Percentiles rank a stretch among this genome's conserved stretches.
Conservation (phyloP, 2,329 filamentous ascomycete species). For the Cytospora piceae region DNA sequence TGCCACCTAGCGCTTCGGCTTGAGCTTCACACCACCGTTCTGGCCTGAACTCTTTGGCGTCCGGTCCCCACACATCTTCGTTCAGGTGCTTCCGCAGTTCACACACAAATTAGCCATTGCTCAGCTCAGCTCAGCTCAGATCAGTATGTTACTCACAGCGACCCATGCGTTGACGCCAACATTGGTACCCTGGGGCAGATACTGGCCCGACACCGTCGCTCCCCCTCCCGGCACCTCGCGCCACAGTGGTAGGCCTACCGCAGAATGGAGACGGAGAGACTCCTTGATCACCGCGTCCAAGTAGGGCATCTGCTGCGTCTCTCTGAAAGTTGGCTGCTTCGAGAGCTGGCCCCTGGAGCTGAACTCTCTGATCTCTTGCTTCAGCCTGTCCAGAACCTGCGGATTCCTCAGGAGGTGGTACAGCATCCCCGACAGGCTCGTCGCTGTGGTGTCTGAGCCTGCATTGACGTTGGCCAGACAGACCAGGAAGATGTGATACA, state of each 20-base stretch:
- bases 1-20: slow-evolving; percentile 10
- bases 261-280: slow-evolving; percentile 54
- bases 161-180: slow-evolving; percentile 29
- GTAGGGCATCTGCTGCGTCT: slow-evolving; percentile 50
- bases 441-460: slow-evolving; percentile 52
- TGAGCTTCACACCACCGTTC: slow-evolving; percentile 28
- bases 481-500: slow-evolving; percentile 39
- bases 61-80: slow-evolving; percentile 23
- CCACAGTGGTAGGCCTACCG: slow-evolving; percentile 53
- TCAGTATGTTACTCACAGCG: slow-evolving; percentile 6
- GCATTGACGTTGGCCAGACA: slow-evolving; percentile 43
- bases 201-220: slow-evolving; percentile 40
- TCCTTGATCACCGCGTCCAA: slow-evolving; percentile 59
- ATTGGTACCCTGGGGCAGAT: slow-evolving; percentile 24
- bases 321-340: slow-evolving; percentile 39
- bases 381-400: slow-evolving; percentile 31
- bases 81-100: slow-evolving; percentile 15
- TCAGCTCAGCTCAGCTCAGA: background rate
- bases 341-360: slow-evolving; percentile 29
- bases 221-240: slow-evolving; percentile 52
- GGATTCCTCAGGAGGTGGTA: slow-evolving; percentile 47
- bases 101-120: slow-evolving; percentile 3
- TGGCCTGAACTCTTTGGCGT: slow-evolving; percentile 24
- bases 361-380: slow-evolving; percentile 34
- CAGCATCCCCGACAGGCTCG: slow-evolving; percentile 49